Base-by-base conservation (phyloP, 1,284 basidiomycete genomes). In the Erythrobasidium hasegawianum region DNA sequence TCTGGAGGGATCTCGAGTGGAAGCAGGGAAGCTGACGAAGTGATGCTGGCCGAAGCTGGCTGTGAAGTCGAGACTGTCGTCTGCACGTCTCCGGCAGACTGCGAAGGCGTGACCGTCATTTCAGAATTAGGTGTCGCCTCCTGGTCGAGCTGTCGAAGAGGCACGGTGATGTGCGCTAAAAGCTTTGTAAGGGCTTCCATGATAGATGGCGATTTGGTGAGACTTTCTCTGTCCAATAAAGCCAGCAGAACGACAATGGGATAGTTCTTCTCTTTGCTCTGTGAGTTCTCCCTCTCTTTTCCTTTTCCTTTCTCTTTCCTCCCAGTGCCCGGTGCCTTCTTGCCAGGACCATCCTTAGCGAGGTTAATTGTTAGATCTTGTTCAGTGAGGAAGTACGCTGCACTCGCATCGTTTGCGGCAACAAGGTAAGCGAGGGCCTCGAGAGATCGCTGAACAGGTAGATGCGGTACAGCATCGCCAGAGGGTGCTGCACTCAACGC, bases 311-410 rank as follows among this genome's bases (percentile, higher is more conserved):
- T 65, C 16, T 65, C 62, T 18, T 56, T 55, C 56, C 58, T 65
- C n/a, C 45, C 43, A 9, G 62, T 57, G 16, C 26, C 40, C 5
- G 43, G 56, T 11, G 61, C 13, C 26, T 47, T n/a, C 77, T 95
- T 95, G 20, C 90, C 90, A 77, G 95, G 95, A 3, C n/a, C 13
- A 13, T 18, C 33, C 66, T 70, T 71, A 78, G 87, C 90, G 24
- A 93, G 81, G 38, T 87, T 87, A 16, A 82, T 82, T 3, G 88
- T 86, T 29, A 92, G 80, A 72, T 97, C 94, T 73, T 96, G 91
- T 77, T 97, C 94, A 0, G 87, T 90, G 65, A 97, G 81, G 85
- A 97, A 97, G 81, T 93, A 97, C 20, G 90, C 78, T 0, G 91
- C 88, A 0, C 89, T 88, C 16, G 84, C 77, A 67, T 90, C 86